Percentiles rank a stretch among this genome's conserved stretches.
Evolutionary conservation across 2,329 filamentous ascomycete genomes (phyloP).

Genomic region (Penicillium nordicum): DNA sequence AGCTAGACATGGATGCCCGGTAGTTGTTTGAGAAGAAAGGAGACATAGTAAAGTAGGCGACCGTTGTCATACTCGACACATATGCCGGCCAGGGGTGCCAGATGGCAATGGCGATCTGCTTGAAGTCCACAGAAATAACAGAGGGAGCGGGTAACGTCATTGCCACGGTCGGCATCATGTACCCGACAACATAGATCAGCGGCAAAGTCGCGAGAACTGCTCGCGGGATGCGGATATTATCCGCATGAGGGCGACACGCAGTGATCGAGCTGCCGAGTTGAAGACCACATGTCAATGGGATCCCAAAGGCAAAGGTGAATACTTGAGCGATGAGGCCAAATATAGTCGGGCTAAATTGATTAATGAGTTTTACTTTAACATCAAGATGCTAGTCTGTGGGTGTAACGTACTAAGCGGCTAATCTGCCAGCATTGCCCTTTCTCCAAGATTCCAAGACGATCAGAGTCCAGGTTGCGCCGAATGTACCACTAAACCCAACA

Average conservation of each 20-base stretch:
- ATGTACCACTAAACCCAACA: conserved; percentile 40
- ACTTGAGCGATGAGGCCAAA: conserved; percentile 45
- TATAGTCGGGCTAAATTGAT: conserved; percentile 29
- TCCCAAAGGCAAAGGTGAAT: conserved; percentile 44
- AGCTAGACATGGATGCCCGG: conserved; percentile 28
- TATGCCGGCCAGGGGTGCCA: conserved; percentile 53
- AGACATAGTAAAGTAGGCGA: conserved; percentile 27
- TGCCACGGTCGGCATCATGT: conserved; percentile 43
- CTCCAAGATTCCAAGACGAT: conserved; percentile 47
- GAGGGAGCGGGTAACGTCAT: conserved; percentile 45
- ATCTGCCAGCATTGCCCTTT: conserved; percentile 41
- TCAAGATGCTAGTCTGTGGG: background rate
- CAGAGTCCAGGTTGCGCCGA: conserved; percentile 43
- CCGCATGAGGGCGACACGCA: conserved; percentile 32
- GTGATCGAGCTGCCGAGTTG: conserved; percentile 46
- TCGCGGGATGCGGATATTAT: conserved; percentile 34
- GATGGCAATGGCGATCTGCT: conserved; percentile 48
- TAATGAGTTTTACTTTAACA: conserved; percentile 11
- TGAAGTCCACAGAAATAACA: conserved; percentile 39
- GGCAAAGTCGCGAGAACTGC: conserved; percentile 39
- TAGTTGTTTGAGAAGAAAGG: conserved; percentile 25
- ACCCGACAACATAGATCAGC: conserved; percentile 43
- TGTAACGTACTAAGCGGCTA: conserved; percentile 43
- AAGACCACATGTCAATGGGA: conserved; percentile 43
- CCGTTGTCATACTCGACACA: conserved; percentile 41